phyloP scores from a whole-genome alignment of 73 alveolate genomes.

The Symbiodinium pilosum region DNA sequence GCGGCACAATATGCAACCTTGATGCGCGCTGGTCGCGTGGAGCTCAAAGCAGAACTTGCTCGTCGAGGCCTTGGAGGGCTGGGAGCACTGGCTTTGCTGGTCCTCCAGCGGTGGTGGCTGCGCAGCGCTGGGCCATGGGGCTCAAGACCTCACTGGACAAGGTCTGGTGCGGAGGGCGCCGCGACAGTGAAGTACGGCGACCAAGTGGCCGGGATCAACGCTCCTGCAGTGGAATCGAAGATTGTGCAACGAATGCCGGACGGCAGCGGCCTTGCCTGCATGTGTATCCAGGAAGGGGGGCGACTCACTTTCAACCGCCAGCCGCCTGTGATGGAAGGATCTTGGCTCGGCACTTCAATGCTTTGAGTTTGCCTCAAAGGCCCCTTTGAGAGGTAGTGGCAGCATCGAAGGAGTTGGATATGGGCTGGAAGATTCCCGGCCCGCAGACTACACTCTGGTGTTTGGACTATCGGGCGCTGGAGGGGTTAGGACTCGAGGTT shows the following conservation, averaged over 20 bases:
- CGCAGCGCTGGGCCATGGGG: not conserved
- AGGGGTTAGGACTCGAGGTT: not conserved
- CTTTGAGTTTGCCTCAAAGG: not conserved
- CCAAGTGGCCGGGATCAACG: not conserved
- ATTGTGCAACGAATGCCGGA: not conserved
- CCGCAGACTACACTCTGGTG: constrained; percentile 13
- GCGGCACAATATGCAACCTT: not conserved
- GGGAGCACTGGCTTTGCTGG: not conserved
- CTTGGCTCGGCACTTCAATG: not conserved
- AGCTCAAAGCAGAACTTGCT: not conserved
- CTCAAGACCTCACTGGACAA: not conserved
- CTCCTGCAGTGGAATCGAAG: not conserved
- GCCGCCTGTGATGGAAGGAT: not conserved
- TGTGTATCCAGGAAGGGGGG: not conserved
- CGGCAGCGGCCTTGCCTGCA: not conserved
- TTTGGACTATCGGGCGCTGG: not conserved
- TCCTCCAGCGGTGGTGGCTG: too few relatives aligned
- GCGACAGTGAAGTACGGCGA: not conserved
- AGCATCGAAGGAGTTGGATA: not conserved
- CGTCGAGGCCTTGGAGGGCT: not conserved
- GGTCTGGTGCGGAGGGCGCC: not conserved
- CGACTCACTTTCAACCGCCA: not conserved
- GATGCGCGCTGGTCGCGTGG: not conserved
- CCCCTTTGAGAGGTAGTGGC: not conserved
- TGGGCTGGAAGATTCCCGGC: constrained; percentile 28